Evolutionary conservation across 208 protist species (phyloP), one percentile per base, ranked within the genome.

Genomic region (Acanthamoeba castellanii): DNA sequence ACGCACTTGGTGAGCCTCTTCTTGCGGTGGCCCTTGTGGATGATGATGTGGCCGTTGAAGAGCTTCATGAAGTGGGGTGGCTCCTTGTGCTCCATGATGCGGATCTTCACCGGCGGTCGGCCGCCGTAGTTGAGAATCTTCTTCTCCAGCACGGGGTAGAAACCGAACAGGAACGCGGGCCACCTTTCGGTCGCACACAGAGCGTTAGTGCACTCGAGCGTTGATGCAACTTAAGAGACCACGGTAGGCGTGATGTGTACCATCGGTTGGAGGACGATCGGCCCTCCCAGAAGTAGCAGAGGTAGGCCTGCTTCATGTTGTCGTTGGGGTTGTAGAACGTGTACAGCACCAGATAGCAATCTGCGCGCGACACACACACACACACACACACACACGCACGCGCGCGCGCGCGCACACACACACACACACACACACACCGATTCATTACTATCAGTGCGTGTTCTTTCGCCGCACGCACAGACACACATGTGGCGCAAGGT

Each of bases 211-310:
- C n/a, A n/a, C n/a, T n/a, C n/a, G n/a, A n/a, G n/a, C n/a, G n/a
- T n/a, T n/a, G n/a, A n/a, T n/a, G n/a, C n/a, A n/a, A n/a, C n/a
- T n/a, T n/a, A n/a, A n/a, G n/a, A n/a, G n/a, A n/a, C n/a, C n/a
- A n/a, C n/a, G n/a, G n/a, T n/a, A n/a, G n/a, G 50, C 50, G 50
- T 55, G 50, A 16, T 55, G 50, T 13, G 50, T 55, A 55, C 72
- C 72, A 81, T 18, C 42, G 72, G 72, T 37, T 37, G 42, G 61
- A 45, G 13, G 81, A 55, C 22, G 59, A 30, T 37, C 47, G 32
- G 32, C 94, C 94, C 74, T 87, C 78, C 95, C 95, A 96, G 81
- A 89, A 94, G 84, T 95, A 96, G 42, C 94, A 18, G 42, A 92
- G 22, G 16, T 57, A 22, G 18, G 72, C 72, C 42, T 81, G 25